These are phyloP conservation scores for Lactarius vividus DNA, from an alignment of 768 basidiomycete genomes.

Conservation along the genomic window DNA sequence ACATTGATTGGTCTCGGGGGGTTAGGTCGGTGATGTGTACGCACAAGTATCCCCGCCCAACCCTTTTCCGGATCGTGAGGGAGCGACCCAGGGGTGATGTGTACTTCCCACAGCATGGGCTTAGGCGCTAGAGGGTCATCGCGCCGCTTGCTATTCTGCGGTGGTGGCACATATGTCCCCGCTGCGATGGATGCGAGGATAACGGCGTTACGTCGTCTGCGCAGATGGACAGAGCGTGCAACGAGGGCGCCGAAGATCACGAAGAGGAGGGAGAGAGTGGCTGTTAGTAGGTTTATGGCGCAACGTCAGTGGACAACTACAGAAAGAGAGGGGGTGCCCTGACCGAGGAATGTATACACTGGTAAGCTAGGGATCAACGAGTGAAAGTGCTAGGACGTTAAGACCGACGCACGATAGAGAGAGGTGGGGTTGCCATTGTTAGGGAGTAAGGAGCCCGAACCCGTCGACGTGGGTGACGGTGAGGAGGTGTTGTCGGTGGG, in stretches of 20 bases:
- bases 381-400: not conserved
- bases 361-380: not conserved
- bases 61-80: slow-evolving; percentile 10
- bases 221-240: slow-evolving; percentile 14
- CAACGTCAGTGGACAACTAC: not conserved
- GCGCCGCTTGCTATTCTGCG: not conserved
- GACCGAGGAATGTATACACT: slow-evolving; percentile 11
- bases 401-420: slow-evolving; percentile 1
- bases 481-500: not conserved
- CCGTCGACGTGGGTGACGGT: not conserved
- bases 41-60: slow-evolving; percentile 14
- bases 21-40: not conserved
- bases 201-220: slow-evolving; percentile 12
- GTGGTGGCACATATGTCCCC: not conserved
- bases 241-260: slow-evolving; percentile 6
- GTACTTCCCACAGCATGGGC: slow-evolving; percentile 18
- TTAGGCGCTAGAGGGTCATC: not conserved
- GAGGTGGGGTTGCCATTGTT: not conserved
- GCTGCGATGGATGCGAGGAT: slow-evolving; percentile 1
- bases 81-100: not conserved
- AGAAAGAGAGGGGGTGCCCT: not conserved
- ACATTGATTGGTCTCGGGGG: not conserved
- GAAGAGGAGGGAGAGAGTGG: slow-evolving; percentile 7
- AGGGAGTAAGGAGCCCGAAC: not conserved
- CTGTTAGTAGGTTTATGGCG: not conserved